phyloP scores from a whole-genome alignment of 2,329 filamentous ascomycete species.

The Teratosphaeria epicoccoides region DNA sequence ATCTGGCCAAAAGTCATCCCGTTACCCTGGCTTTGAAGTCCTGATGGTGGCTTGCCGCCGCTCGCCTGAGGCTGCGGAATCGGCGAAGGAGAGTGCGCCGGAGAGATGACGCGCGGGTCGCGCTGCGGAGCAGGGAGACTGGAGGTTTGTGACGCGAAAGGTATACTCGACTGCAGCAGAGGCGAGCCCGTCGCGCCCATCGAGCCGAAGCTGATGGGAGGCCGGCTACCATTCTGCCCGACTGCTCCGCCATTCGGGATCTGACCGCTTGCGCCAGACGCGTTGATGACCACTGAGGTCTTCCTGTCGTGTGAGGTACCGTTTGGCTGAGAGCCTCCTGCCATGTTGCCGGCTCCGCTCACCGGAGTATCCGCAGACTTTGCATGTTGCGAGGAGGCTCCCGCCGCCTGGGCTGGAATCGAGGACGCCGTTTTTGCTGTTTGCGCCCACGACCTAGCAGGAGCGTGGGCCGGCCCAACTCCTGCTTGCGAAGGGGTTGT shows the following conservation, averaged over 20 bases:
- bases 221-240: conserved; percentile 38
- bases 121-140: conserved; percentile 42
- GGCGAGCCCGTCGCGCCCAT: conserved; percentile 53
- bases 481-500: conserved; percentile 41
- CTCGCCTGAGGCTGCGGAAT: conserved; percentile 84
- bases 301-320: conserved; percentile 66
- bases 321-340: conserved; percentile 45
- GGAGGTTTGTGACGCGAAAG: conserved; percentile 54
- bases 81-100: conserved; percentile 79
- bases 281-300: conserved; percentile 82
- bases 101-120: conserved; percentile 68
- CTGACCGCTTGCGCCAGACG: conserved; percentile 65
- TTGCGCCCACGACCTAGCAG: conserved; percentile 51
- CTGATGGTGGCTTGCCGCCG: conserved; percentile 70
- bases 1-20: conserved; percentile 76
- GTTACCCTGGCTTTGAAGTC: conserved; percentile 57
- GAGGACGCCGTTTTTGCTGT: conserved; percentile 45
- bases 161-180: conserved; percentile 52
- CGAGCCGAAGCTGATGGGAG: conserved; percentile 71
- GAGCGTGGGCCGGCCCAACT: conserved; percentile 46
- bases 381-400: conserved; percentile 44
- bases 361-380: conserved; percentile 62
- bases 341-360: conserved; percentile 59
- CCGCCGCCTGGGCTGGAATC: conserved; percentile 43
- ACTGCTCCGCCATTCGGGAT: conserved; percentile 66